Percentiles rank a stretch among this genome's conserved stretches.
Evolutionary conservation across 352 stramenopile genomes (phyloP).

Genomic region (Globisporangium perplexum): DNA sequence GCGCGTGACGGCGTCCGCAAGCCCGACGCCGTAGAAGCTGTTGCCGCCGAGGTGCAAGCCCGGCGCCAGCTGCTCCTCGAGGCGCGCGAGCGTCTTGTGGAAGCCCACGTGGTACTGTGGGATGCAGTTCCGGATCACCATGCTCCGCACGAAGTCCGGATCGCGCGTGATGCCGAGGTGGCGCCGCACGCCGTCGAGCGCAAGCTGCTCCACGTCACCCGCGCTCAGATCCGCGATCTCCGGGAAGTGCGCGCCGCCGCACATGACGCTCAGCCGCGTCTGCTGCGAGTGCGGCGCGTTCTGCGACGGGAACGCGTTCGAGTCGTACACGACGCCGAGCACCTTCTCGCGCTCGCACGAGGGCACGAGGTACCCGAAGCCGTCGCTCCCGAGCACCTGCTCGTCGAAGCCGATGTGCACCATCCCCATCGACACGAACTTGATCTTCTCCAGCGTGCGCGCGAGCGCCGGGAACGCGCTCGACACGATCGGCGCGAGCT

Average conservation of each 20-base stretch:
- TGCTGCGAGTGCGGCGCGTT: slow-evolving; percentile 33
- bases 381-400: slow-evolving; percentile 48
- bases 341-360: slow-evolving; percentile 62
- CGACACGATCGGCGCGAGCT: slow-evolving; percentile 40
- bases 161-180: slow-evolving; percentile 60
- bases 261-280: slow-evolving; percentile 83
- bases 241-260: slow-evolving; percentile 70
- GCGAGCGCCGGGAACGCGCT: slow-evolving; percentile 39
- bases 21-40: slow-evolving; percentile 83
- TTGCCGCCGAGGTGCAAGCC: slow-evolving; percentile 69
- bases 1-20: slow-evolving; percentile 80
- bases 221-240: slow-evolving; percentile 37
- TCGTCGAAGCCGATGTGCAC: slow-evolving; percentile 74
- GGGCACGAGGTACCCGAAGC: slow-evolving; percentile 85
- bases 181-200: slow-evolving; percentile 56
- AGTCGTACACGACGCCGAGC: slow-evolving; percentile 86
- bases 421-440: slow-evolving; percentile 79
- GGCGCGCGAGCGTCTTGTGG: slow-evolving; percentile 42
- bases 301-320: slow-evolving; percentile 84
- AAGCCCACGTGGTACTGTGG: slow-evolving; percentile 87
- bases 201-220: slow-evolving; percentile 50
- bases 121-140: slow-evolving; percentile 62
- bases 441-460: slow-evolving; percentile 48
- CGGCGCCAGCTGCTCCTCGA: slow-evolving; percentile 50
- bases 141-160: slow-evolving; percentile 51